Evolutionary conservation across 1,284 basidiomycete species (phyloP), one percentile per base, ranked within the genome.

Genomic region (Xerocomus amazonicus): DNA sequence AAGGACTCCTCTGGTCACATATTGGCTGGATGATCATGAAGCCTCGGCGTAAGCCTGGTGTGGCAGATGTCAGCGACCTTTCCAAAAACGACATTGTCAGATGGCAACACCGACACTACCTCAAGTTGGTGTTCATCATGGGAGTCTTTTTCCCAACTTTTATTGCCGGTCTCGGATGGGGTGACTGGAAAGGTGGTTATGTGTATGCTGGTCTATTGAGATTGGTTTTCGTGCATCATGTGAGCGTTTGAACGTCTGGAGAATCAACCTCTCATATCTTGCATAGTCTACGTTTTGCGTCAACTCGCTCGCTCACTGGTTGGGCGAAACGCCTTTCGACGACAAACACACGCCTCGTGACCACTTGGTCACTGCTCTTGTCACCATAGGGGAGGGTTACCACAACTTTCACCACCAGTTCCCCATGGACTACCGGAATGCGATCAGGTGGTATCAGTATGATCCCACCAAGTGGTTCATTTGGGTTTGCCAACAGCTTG

Each of bases 341-440:
- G 92, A 95, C 80, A 95, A 95, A 76, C 90, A 94, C 73, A 89
- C 91, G n/a, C 92, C 92, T 31, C 77, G 84, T 48, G 90, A 94
- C 70, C 90, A 93, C 71, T 73, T 94, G 60, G 69, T 94, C 64
- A 95, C 92, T 33, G 92, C 92, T 9, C 75, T 95, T 38, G 84
- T 82, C 52, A 95, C 92, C 28, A 84, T 94, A 63, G 92, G 92
- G 53, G 92, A 96, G 71, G 92, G 93, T 12, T 96, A 96, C 76
- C 92, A 96, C 79, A 96, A 97, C 73, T 97, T 97, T 81, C 92
- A 94, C 72, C 91, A 90, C 63, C 89, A 93, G 70, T 92, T 93
- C 80, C 90, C 90, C 9, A 90, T 90, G 87, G 93, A 97, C 71
- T 96, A 90, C 76, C 81, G 93, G 37, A 95, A 95, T 63, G 92